phyloP scores from a whole-genome alignment of 306 rosid species.

The Castanea mollissima region DNA sequence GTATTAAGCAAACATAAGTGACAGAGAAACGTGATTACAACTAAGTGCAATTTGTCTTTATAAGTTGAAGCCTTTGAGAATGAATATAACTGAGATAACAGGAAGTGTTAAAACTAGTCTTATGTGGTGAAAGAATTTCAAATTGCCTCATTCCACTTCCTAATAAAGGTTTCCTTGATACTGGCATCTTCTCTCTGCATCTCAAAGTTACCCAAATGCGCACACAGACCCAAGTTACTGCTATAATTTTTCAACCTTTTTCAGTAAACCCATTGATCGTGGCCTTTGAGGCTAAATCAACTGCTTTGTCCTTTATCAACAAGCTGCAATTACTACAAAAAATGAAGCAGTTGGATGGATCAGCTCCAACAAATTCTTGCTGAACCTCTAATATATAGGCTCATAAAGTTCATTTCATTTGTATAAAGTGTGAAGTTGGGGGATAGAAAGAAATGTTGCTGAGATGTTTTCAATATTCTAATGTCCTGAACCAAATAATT shows the following conservation, averaged over 20 bases:
- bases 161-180: not conserved
- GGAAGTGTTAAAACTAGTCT: not conserved
- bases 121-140: not conserved
- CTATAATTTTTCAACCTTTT: not conserved
- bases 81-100: not conserved
- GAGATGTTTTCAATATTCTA: no score
- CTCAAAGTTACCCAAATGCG: not conserved
- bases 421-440: no score
- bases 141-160: not conserved
- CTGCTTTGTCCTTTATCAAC: no score
- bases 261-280: not conserved
- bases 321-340: no score
- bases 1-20: not conserved
- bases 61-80: not conserved
- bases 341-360: no score
- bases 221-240: not conserved
- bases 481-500: no score
- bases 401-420: no score
- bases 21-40: not conserved
- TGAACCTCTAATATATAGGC: no score
- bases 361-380: no score
- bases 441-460: no score
- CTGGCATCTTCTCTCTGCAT: not conserved
- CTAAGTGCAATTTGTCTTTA: not conserved
- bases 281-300: no score